Evolutionary conservation across 2,329 filamentous ascomycete species (phyloP), one percentile per base, ranked within the genome.

Genomic region (Lasiodiplodia citricola): DNA sequence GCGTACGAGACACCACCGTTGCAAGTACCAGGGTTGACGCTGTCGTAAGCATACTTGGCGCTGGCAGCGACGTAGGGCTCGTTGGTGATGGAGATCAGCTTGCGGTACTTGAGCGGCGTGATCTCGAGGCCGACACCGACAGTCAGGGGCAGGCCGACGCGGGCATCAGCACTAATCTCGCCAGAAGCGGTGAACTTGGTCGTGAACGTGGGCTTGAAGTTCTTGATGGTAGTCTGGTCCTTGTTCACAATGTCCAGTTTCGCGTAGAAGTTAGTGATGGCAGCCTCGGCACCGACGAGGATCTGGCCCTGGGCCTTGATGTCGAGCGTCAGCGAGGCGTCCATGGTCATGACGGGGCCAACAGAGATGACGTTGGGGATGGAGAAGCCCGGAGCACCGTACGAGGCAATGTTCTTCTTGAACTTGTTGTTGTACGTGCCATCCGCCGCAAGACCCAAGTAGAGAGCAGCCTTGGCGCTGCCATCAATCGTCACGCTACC

Each of bases 311-410:
- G 25, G 1, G 41, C 58, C 18, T 63, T 50, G 41, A 51, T 35
- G 44, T 51, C 25, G 25, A 63, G 44, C 4, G 58, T 25, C 7
- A 63, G 44, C 11, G 25, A 51, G 28, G 44, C 58, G 44, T 63
- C 58, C 41, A 63, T 63, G 41, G 58, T 44, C 18, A 63, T 28
- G 18, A 63, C 44, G 16, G 58, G 58, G 44, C 58, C 58, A n/a
- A 63, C 44, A 18, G 58, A 37, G 58, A 51, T 63, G 58, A 50
- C 25, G 38, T 63, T 63, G 58, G 47, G 44, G 58, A 63, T 63
- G 8, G 58, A 51, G 44, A 51, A 63, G 4, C 58, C 58, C 16
- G 58, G 58, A 28, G 50, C 41, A 13, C 58, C 58, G 18, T 50
- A 44, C 4, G 58, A 63, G 16, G 44, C 31, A 25, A 63, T 63